These are phyloP conservation scores for Aspergillus haitiensis DNA, from an alignment of 495 filamentous ascomycete genomes.

Conservation along the genomic window DNA sequence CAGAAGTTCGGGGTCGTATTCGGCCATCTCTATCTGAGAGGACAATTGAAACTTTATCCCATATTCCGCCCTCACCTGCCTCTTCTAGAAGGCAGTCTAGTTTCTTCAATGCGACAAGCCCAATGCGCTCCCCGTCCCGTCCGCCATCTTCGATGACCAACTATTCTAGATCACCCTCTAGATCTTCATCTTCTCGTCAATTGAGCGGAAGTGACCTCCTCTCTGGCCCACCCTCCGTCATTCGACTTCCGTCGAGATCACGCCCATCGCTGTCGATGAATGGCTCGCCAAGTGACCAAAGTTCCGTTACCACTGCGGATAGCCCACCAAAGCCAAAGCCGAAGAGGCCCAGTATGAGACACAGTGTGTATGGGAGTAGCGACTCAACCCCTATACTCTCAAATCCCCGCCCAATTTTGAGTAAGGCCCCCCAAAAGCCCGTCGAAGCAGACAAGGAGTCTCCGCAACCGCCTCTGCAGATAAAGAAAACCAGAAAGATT, in stretches of 20 bases:
- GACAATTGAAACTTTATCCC: constrained; percentile 65
- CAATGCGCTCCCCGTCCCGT: constrained; percentile 55
- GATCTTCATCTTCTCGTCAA: constrained; percentile 39
- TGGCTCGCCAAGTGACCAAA: constrained; percentile 20
- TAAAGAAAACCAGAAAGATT: constrained; percentile 46
- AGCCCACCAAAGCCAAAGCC: constrained; percentile 34
- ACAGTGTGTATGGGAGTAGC: constrained; percentile 42
- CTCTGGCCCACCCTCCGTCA: constrained; percentile 31
- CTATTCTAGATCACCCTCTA: constrained; percentile 52
- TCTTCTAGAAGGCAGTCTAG: constrained; percentile 56
- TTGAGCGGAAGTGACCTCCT: constrained; percentile 31
- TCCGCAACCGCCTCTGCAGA: constrained; percentile 50
- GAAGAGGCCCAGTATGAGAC: constrained; percentile 27
- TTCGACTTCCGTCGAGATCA: constrained; percentile 36
- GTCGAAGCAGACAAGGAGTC: constrained; percentile 43
- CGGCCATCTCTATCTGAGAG: constrained; percentile 65
- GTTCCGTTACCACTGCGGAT: constrained; percentile 19
- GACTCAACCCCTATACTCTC: constrained; percentile 51
- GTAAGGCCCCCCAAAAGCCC: constrained; percentile 55
- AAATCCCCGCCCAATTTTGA: constrained; percentile 56
- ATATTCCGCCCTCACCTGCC: constrained; percentile 63
- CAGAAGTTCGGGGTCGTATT: constrained; percentile 36
- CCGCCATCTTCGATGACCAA: constrained; percentile 55
- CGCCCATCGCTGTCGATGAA: constrained; percentile 26
- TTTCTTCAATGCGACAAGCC: constrained; percentile 60